Conservation (phyloP, 2,329 filamentous ascomycete genomes). For the Stromatinia cepivora region DNA sequence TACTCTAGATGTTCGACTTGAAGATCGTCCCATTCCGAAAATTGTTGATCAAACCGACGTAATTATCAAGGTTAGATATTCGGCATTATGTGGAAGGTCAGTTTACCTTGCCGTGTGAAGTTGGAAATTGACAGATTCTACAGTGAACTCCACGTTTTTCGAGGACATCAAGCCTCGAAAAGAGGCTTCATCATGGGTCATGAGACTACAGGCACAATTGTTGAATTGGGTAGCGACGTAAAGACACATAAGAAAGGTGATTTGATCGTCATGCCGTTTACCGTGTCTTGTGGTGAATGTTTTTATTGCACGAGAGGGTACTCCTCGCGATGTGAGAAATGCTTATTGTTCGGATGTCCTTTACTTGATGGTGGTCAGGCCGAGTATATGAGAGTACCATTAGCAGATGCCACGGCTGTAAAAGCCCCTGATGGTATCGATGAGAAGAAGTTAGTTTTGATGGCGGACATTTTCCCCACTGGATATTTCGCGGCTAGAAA, state of each 20-base stretch:
- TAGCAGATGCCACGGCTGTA: slow-evolving; percentile 78
- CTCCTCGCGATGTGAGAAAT: slow-evolving; percentile 75
- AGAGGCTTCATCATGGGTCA: slow-evolving; percentile 70
- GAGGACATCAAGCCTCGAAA: slow-evolving; percentile 70
- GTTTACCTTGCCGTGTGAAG: slow-evolving; percentile 37
- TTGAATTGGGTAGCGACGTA: slow-evolving; percentile 66
- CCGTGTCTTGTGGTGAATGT: slow-evolving; percentile 70
- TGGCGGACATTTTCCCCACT: slow-evolving; percentile 91
- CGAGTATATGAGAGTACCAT: slow-evolving; percentile 77
- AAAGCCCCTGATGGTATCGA: slow-evolving; percentile 71
- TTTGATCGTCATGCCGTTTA: slow-evolving; percentile 80
- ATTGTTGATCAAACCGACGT: slow-evolving; percentile 72
- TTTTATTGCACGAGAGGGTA: slow-evolving; percentile 82
- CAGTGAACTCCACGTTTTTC: slow-evolving; percentile 81
- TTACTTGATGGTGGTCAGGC: slow-evolving; percentile 77
- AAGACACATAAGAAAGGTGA: slow-evolving; percentile 72
- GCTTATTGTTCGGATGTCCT: slow-evolving; percentile 67
- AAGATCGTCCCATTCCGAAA: slow-evolving; percentile 76
- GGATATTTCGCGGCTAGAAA: slow-evolving; percentile 82
- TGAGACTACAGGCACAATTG: slow-evolving; percentile 79
- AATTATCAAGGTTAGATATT: slow-evolving; percentile 79
- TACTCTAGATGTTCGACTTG: slow-evolving; percentile 47
- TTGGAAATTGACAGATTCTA: slow-evolving; percentile 34
- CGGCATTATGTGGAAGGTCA: slow-evolving; percentile 85
- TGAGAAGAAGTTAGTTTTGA: slow-evolving; percentile 75